A percentile compares a stretch with the other conserved stretches of the same genome.
Conservation (phyloP, 495 filamentous ascomycete species). For the Penicillium pancosmium region DNA sequence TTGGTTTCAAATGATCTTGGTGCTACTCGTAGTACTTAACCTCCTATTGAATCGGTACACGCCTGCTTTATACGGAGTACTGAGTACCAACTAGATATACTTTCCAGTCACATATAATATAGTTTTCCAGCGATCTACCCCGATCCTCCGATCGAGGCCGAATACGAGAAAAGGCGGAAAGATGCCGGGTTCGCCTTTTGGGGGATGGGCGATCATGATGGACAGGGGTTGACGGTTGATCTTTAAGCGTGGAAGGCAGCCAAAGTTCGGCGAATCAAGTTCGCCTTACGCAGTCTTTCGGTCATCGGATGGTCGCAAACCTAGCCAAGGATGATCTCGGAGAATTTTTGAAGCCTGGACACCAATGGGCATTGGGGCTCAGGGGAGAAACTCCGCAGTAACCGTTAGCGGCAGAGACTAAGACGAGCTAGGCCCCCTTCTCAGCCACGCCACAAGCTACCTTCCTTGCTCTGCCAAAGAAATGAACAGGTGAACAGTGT, state of each 20-base stretch:
- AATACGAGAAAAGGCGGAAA: slow-evolving; percentile 1
- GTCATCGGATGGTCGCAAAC: not conserved
- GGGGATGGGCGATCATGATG: not conserved
- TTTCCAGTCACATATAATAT: not conserved
- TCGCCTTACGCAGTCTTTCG: slow-evolving; percentile 1
- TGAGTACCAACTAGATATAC: not conserved
- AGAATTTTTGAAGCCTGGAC: slow-evolving; percentile 20
- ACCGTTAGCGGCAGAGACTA: slow-evolving; percentile 16
- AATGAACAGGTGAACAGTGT: slow-evolving; percentile 3
- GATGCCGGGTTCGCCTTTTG: not conserved
- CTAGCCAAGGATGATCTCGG: slow-evolving; percentile 25
- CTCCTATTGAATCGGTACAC: not conserved
- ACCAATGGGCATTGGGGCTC: slow-evolving; percentile 3
- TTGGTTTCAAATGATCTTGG: not conserved
- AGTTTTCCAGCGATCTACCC: not conserved
- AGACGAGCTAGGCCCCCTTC: slow-evolving; percentile 13
- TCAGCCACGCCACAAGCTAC: slow-evolving; percentile 28
- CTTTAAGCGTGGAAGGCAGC: not conserved
- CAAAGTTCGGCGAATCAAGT: not conserved
- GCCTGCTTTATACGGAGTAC: not conserved
- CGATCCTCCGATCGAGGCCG: not conserved
- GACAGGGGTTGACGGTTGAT: slow-evolving; percentile 3
- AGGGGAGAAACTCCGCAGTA: not conserved
- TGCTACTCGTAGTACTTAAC: not conserved
- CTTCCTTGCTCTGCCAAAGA: not conserved